phyloP scores from a whole-genome alignment of 441 rosid species.

The Theobroma grandiflorum region DNA sequence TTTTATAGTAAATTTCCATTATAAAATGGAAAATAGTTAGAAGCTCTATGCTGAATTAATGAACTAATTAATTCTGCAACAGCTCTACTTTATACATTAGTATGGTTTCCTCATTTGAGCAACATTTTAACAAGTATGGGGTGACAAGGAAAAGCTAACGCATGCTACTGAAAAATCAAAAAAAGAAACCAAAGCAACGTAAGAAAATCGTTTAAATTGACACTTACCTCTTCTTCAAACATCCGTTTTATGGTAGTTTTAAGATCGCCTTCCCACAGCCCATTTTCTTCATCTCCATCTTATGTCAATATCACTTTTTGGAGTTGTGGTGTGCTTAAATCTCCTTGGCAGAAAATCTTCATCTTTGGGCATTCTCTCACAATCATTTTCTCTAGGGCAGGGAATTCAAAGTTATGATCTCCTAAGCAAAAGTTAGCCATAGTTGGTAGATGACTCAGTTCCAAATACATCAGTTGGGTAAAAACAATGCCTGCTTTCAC shows the following conservation, averaged over 20 bases:
- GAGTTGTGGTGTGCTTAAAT: constrained; percentile 1
- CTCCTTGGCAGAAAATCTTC: constrained; percentile 13
- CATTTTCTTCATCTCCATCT: neutral
- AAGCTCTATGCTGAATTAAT: too few relatives aligned
- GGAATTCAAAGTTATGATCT: constrained; percentile 2
- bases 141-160: too few relatives aligned
- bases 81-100: too few relatives aligned
- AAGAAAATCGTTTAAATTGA: too few relatives aligned
- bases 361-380: constrained; percentile 18
- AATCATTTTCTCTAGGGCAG: constrained; percentile 2
- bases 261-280: neutral
- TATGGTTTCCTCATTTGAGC: too few relatives aligned
- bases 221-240: neutral
- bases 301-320: neutral
- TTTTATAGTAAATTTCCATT: too few relatives aligned
- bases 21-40: too few relatives aligned
- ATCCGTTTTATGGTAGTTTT: neutral
- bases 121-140: too few relatives aligned
- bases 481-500: neutral
- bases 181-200: too few relatives aligned
- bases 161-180: too few relatives aligned
- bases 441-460: neutral
- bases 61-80: too few relatives aligned
- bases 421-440: constrained; percentile 18
- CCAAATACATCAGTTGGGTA: neutral